Percentiles rank a stretch among this genome's conserved stretches.
phyloP scores from a whole-genome alignment of 2,329 filamentous ascomycete species.

The Talaromyces sp. region DNA sequence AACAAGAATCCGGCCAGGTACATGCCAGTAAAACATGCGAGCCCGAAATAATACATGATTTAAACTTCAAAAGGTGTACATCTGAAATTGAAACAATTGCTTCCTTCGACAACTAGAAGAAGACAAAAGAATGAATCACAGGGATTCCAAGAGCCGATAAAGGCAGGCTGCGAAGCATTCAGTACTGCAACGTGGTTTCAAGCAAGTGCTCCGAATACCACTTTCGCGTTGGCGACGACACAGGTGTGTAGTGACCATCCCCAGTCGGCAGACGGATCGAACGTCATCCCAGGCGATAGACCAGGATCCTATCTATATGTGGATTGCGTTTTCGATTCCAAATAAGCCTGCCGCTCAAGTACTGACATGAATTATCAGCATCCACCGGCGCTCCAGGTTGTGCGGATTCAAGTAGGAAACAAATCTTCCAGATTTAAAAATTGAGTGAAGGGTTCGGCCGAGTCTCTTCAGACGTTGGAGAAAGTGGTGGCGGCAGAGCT shows the following conservation, averaged over 20 bases:
- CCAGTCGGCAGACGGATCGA: not conserved
- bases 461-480: constrained; percentile 29
- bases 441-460: not conserved
- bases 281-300: not conserved
- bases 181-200: constrained; percentile 1
- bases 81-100: not conserved
- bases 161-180: not conserved
- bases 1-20: constrained; percentile 2
- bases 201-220: constrained; percentile 4
- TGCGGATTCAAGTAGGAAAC: not conserved
- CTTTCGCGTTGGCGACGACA: not conserved
- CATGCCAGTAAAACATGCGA: not conserved
- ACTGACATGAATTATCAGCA: not conserved
- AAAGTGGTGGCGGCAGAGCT: constrained; percentile 38
- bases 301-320: not conserved
- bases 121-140: not conserved
- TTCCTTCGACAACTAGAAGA: constrained; percentile 2
- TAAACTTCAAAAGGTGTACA: not conserved
- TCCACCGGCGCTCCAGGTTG: not conserved
- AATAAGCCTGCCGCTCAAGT: not conserved
- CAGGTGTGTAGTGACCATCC: not conserved
- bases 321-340: not conserved
- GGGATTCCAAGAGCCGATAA: not conserved
- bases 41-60: constrained; percentile 15
- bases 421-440: not conserved